These are phyloP conservation scores for Umbelopsis isabellina DNA, from an alignment of 192 early-diverging fungal species.

Conservation along the genomic window DNA sequence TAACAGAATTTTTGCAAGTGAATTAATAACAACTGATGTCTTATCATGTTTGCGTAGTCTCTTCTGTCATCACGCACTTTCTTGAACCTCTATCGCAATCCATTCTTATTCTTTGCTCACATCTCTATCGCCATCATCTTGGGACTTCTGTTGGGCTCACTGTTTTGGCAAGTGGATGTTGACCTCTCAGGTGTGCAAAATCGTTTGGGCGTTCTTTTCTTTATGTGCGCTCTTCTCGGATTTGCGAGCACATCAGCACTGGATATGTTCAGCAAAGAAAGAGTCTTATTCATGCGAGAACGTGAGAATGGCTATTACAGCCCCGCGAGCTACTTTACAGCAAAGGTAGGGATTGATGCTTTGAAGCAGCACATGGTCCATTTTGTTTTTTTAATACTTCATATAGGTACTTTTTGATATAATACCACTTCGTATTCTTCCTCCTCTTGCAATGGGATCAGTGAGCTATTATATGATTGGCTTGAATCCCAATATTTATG, in stretches of 20 bases:
- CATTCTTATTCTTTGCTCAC: constrained; percentile 62
- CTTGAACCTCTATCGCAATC: constrained; percentile 55
- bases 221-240: constrained; percentile 68
- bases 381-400: background rate
- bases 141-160: constrained; percentile 65
- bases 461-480: constrained; percentile 78
- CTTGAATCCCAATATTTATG: constrained; percentile 42
- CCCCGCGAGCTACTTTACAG: constrained; percentile 52
- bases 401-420: constrained; percentile 62
- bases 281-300: constrained; percentile 52
- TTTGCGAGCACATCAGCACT: constrained; percentile 71
- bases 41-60: constrained; percentile 23
- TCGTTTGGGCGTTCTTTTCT: constrained; percentile 69
- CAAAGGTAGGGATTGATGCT: constrained; percentile 45
- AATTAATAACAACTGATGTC: background rate
- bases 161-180: constrained; percentile 64
- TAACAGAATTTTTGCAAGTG: background rate
- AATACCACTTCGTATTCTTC: constrained; percentile 69
- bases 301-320: constrained; percentile 55
- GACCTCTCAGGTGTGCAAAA: constrained; percentile 76
- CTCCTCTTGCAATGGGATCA: constrained; percentile 63
- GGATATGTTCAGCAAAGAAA: constrained; percentile 52
- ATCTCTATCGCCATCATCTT: constrained; percentile 53
- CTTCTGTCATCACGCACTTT: constrained; percentile 48
- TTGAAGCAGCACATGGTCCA: background rate